Evolutionary conservation across 148 eudicot species (phyloP).

Genomic region (Amaranthus hypochondriacus): DNA sequence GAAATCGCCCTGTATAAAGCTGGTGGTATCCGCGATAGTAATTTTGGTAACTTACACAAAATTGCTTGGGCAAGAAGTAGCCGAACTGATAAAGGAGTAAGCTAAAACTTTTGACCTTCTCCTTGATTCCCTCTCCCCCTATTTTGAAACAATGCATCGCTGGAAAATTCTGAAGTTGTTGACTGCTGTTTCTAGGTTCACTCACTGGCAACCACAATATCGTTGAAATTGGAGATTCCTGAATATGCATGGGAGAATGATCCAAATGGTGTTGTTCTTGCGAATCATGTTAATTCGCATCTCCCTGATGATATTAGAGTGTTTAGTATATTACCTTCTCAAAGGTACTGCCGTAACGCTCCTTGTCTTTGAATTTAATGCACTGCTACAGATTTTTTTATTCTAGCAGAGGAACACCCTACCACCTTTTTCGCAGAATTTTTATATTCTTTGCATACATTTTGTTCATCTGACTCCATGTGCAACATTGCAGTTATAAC

Average conservation of each 20-base stretch:
- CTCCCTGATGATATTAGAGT: slow-evolving; percentile 73
- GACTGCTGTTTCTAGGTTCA: slow-evolving; percentile 53
- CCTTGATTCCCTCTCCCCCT: not conserved
- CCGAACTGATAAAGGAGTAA: slow-evolving; percentile 93
- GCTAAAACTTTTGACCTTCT: slow-evolving; percentile 10
- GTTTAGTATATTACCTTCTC: slow-evolving; percentile 81
- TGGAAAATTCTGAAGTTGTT: not conserved
- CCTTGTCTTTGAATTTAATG: not conserved
- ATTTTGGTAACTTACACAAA: slow-evolving; percentile 70
- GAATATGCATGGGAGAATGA: slow-evolving; percentile 75
- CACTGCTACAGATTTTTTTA: not conserved
- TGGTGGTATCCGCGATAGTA: slow-evolving; percentile 81
- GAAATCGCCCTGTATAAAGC: slow-evolving; percentile 77
- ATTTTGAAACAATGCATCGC: not conserved
- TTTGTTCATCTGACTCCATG: not conserved
- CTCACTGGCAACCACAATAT: slow-evolving; percentile 82
- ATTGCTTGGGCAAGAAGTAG: slow-evolving; percentile 90
- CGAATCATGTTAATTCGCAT: slow-evolving; percentile 55
- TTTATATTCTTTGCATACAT: too few relatives aligned
- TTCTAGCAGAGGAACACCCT: not conserved
- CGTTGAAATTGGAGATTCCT: slow-evolving; percentile 91
- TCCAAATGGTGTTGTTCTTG: slow-evolving; percentile 72
- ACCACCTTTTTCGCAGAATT: not conserved
- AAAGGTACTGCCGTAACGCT: slow-evolving; percentile 33
- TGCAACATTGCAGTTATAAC: not conserved